Base-by-base conservation (phyloP, 495 filamentous ascomycete genomes). In the Penicillium coprophilum region DNA sequence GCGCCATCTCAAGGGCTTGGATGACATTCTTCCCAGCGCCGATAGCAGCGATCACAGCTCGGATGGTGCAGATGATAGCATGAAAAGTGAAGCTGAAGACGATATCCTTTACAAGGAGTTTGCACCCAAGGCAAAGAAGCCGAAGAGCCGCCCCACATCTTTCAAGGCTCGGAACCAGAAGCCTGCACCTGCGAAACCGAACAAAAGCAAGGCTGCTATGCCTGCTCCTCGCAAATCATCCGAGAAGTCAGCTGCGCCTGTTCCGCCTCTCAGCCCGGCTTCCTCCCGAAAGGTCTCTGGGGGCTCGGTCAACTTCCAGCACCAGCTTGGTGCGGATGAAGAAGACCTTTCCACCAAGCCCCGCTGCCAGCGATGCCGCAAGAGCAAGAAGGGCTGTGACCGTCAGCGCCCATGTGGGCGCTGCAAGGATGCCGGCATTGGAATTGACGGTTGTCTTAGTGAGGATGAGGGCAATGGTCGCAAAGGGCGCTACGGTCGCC, bases 331-430 rank as follows among this genome's bases (percentile, higher is more conserved):
- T 45, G 85, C 84, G 5, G 94, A 96, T 57, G 90, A 96, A 41
- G 90, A 95, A 46, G 92, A 96, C 60, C 76, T 96, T 19, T 95
- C 90, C 1, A 90, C 88, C 36, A 96, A 97, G 74, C 94, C 94
- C 28, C 92, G 94, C 60, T 98, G 94, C 80, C 94, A 97, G 69
- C 89, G 94, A 44, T 98, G 94, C 78, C 87, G 94, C 58, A 97
- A 97, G 83, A 97, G 92, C 71, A 98, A 98, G 81, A 98, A 98
- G 74, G 94, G 94, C 6, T 98, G 94, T 68, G 95, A 98, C 77
- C 86, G 94, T 51, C 92, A 96, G 66, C 86, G 94, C 39, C 94
- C 94, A 11, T 98, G 94, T 66, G 89, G 90, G 36, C 83, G 94
- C 57, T 98, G 94, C 84, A 90, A 90, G 68, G 94, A 98, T 75